These are phyloP conservation scores for Aristolochia fimbriata DNA, from an alignment of 164 flowering plant species.

Conservation along the genomic window DNA sequence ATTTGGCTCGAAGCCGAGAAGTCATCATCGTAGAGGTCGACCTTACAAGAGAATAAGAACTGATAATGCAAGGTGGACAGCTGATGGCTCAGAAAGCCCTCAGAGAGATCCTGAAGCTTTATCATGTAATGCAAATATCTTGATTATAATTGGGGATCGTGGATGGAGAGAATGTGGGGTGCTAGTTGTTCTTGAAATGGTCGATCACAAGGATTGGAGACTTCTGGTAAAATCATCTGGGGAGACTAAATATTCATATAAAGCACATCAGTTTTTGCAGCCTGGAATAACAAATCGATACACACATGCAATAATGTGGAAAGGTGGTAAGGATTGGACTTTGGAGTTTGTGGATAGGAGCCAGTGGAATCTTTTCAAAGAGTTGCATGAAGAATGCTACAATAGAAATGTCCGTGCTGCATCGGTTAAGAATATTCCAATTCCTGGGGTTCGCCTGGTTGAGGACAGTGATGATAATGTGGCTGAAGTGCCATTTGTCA, in stretches of 20 bases:
- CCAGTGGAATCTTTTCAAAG: constrained; percentile 87
- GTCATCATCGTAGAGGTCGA: constrained; percentile 32
- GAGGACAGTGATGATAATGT: constrained; percentile 60
- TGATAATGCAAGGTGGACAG: constrained; percentile 39
- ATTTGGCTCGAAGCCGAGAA: constrained; percentile 40
- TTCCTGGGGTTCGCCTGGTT: constrained; percentile 77
- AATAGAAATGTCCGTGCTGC: constrained; percentile 81
- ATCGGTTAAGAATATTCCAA: constrained; percentile 78
- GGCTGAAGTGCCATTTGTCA: constrained; percentile 40
- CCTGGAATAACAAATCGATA: constrained; percentile 83
- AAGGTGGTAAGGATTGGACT: constrained; percentile 95
- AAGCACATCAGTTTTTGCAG: constrained; percentile 82
- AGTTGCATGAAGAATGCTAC: constrained; percentile 92
- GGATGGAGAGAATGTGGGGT: constrained; percentile 95
- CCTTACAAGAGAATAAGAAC: constrained; percentile 49
- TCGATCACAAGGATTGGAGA: constrained; percentile 81
- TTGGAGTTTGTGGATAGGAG: constrained; percentile 83
- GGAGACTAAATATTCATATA: constrained; percentile 53
- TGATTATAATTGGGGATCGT: constrained; percentile 57
- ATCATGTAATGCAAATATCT: constrained; percentile 67
- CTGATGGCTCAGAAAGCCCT: constrained; percentile 35
- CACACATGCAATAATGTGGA: constrained; percentile 98
- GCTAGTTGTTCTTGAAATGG: constrained; percentile 48
- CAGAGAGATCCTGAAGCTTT: constrained; percentile 39
- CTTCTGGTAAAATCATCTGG: constrained; percentile 67